Evolutionary conservation across 2,329 filamentous ascomycete genomes (phyloP), one percentile per base, ranked within the genome.

Genomic region (Aureobasidium zeae): DNA sequence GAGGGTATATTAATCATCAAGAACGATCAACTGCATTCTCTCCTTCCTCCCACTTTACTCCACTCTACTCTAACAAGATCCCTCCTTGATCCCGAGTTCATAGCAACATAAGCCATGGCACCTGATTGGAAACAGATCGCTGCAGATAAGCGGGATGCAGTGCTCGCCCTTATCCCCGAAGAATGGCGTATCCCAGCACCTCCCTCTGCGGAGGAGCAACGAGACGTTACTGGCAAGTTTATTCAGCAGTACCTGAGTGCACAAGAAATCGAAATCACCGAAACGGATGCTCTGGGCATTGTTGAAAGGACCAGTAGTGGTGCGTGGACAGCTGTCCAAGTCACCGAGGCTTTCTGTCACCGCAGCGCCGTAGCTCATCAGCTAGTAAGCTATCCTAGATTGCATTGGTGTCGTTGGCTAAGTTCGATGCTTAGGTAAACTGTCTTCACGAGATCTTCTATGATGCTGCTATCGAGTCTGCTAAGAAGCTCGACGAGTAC

Each of bases 191-290:
- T 79, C 3, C 36, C 63, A 7, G 56, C 58, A 26, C 55, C 74
- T 1, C 75, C 75, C 2, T 58, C 69, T 2, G 54, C 64, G 0
- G 61, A 68, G 37, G 65, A 78, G 48, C 69, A 76, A 46, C 67
- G 67, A 52, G 74, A 77, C 56, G 67, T 78, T 7, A 77, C 73
- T 0, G 72, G 72, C 5, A 46, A 61, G 11, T 79, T 73, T 50
- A 70, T 79, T 31, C 69, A 73, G 21, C 68, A 77, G 42, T 79
- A 68, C 48, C 63, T 81, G 1, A 65, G 60, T 5, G 45, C 66
- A 15, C 56, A 64, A 29, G 77, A 81, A 52, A 63, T 79, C 10
- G 68, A 73, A 30, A 79, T 81, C 46, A 81, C 77, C 0, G 73
- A 79, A 52, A 73, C 70, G 4, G 71, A 76, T 54, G 74, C 75